Base-by-base conservation (phyloP, 768 basidiomycete species). In the Serpula lacrymans region DNA sequence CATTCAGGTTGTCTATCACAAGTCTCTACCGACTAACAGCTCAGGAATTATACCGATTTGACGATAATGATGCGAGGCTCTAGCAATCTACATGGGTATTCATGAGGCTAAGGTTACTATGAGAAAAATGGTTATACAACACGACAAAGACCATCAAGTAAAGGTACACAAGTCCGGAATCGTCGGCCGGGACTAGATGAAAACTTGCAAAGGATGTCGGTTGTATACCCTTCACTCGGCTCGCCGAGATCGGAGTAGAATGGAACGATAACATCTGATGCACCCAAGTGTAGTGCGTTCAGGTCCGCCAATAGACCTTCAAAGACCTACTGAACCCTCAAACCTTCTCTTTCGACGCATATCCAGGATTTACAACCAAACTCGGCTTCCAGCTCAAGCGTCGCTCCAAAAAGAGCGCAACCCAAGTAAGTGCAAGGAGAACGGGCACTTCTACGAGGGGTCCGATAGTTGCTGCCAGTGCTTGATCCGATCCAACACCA, bases 251-350 rank as follows among this genome's bases (percentile, higher is more conserved):
- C 89, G 18, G 95, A 91, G 60, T 92, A 95, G 70, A 93, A 96
- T 0, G 94, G 92, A 6, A 97, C 94, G 65, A 98, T 72, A 4
- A 95, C 82, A 55, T 98, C 94, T 29, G 80, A 60, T 1, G 93
- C 87, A 21, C 94, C 93, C 22, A 97, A 77, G 58, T 97, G 96
- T 33, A 96, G 66, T 22, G 92, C 82, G 64, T 96, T 97, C 97
- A 98, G 46, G 94, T 70, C 27, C 92, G 79, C 95, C 95, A 98
- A 61, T 97, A 98, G 2, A 78, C 75, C 73, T 76, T 43, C 14
- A n/a, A 22, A n/a, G 9, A 16, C 12, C 6, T 6, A 4, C 34
- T 55, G 3, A 57, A 37, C 8, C n/a, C n/a, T n/a, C n/a, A n/a
- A n/a, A n/a, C n/a, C n/a, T n/a, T n/a, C n/a, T n/a, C n/a, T n/a